Base-by-base conservation (phyloP, 352 stramenopile species). In the Pythium utonaiense region DNA sequence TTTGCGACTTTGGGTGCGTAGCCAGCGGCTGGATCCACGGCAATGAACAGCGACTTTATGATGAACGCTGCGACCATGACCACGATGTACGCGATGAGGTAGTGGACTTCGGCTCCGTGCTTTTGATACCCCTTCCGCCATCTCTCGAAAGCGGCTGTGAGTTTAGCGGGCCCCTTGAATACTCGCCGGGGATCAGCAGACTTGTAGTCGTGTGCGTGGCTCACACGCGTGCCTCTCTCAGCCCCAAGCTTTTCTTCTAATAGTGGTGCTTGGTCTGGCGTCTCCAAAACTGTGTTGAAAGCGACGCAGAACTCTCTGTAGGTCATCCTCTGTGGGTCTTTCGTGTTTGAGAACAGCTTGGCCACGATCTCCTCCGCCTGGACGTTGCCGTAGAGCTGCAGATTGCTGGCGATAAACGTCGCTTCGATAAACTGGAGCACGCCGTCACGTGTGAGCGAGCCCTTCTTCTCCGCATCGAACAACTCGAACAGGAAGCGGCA, bases 1-100 rank as follows among this genome's bases (percentile, higher is more conserved):
- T 88, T 88, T 17, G 82, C 82, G 63, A 91, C 74, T 4, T 75
- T 74, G n/a, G 79, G 65, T 27, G 62, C 79, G 57, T 86, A 84
- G 2, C 77, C 75, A n/a, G 87, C 77, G 1, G 78, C 81, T 13
- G 76, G 67, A 45, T 88, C 78, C 30, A 71, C 66, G 0, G 41
- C 6, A 31, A 83, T 83, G 9, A 64, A 60, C 27, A 63, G 67
- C 14, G 69, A 71, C 50, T 89, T 89, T 53, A 71, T 44, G 45
- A 76, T 64, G 62, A 83, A 86, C 9, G 80, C 75, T 1, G 24
- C 53, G 36, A 77, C 27, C 67, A 84, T 80, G 30, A 85, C 64
- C 14, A 58, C 27, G 12, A 74, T 66, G 54, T 87, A 88, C 19
- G 80, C 42, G 3, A 60, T 53, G 16, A 88, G 56, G 54, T 77